Evolutionary conservation across 2,329 filamentous ascomycete species (phyloP), one percentile per base, ranked within the genome.

Genomic region (Beauveria sp.): DNA sequence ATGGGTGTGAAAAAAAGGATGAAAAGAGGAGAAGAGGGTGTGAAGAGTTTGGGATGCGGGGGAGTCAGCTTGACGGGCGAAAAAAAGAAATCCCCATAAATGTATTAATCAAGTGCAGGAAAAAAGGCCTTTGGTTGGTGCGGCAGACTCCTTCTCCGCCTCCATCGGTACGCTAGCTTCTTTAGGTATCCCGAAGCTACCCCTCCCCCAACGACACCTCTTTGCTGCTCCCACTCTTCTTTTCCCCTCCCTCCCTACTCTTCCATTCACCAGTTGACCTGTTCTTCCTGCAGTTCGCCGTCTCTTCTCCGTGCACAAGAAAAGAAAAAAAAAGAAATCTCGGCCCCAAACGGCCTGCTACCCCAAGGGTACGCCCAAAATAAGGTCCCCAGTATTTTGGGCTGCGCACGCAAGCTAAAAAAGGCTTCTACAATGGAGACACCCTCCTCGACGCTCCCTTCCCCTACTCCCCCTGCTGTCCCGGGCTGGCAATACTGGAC

Each of bases 331-430:
- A 38, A 24, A 4, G 5, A 28, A 58, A 51, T 18, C 16, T 50
- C 46, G 56, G 30, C 56, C 46, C 45, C 45, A 50, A 58, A 58
- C 56, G 46, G 56, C 34, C 47, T 53, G 40, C 57, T 59, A 59
- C 57, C 47, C 57, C 24, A 59, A 53, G 38, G 57, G 56, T 59
- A 59, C 52, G 34, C n/a, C n/a, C 14, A 51, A 52, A 46, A 46
- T 9, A 38, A 46, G 22, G 5, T 14, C 5, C 38, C 57, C 49
- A 58, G 30, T 58, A 4, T 51, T 58, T 51, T 16, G 56, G 56
- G 56, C 56, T 58, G 56, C 56, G 56, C 56, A 58, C 40, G 45
- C 55, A 26, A 38, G 55, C 55, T 58, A 42, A 50, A 42, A 50
- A 58, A 43, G 56, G 28, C 45, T 42, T 47, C 28, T 58, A 57